phyloP scores from a whole-genome alignment of 192 early-diverging fungal genomes.

The Umbelopsis vinacea region DNA sequence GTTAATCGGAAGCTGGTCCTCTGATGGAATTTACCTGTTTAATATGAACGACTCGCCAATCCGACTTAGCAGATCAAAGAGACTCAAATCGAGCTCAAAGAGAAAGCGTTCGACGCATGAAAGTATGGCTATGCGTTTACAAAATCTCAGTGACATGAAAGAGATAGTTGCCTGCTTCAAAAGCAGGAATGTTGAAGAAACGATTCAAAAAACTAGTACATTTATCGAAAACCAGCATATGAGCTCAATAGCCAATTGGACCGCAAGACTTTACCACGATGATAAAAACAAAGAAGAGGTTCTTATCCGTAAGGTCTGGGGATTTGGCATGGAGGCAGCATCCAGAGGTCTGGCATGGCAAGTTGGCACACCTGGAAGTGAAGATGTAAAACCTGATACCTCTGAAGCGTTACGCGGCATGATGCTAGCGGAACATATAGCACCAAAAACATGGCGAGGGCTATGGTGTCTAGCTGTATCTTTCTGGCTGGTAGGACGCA shows the following conservation, averaged over 20 bases:
- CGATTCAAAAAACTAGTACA: not conserved
- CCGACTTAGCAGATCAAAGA: not conserved
- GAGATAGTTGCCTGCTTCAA: constrained; percentile 1
- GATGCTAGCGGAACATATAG: constrained; percentile 14
- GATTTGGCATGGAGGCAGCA: constrained; percentile 6
- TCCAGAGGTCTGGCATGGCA: not conserved
- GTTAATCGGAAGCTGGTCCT: constrained; percentile 63
- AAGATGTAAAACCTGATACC: not conserved
- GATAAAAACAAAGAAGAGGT: constrained; percentile 17
- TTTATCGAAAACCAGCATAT: constrained; percentile 18
- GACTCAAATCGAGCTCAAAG: constrained; percentile 3
- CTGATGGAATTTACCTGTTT: constrained; percentile 59
- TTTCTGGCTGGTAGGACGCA: constrained; percentile 9
- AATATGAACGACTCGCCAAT: constrained; percentile 45
- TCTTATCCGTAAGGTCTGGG: constrained; percentile 14
- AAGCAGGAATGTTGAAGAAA: not conserved
- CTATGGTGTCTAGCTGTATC: constrained; percentile 28
- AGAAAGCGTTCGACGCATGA: constrained; percentile 6
- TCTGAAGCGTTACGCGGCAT: constrained; percentile 13
- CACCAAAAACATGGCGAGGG: constrained; percentile 19
- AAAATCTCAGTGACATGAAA: constrained; percentile 10
- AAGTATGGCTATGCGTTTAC: not conserved
- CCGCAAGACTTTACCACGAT: constrained; percentile 5
- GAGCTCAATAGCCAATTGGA: constrained; percentile 9
- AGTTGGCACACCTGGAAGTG: not conserved